phyloP scores from a whole-genome alignment of 306 rosid genomes.

The Prunus armeniaca region DNA sequence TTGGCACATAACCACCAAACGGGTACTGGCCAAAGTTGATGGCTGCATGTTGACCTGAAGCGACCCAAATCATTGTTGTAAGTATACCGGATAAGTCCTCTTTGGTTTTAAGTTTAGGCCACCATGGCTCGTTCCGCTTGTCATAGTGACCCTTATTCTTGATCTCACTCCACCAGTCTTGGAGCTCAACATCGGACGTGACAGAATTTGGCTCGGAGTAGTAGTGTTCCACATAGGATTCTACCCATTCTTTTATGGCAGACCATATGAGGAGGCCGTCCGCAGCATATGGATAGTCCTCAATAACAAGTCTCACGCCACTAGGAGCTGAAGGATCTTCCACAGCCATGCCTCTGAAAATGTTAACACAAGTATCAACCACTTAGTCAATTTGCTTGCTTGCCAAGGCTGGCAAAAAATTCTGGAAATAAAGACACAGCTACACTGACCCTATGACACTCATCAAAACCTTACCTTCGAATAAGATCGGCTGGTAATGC shows the following conservation, averaged over 20 bases:
- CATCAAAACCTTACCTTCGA: slow-evolving; percentile 50
- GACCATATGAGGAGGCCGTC: slow-evolving; percentile 96
- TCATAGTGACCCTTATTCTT: slow-evolving; percentile 78
- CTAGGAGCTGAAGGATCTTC: slow-evolving; percentile 71
- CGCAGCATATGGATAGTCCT: slow-evolving; percentile 93
- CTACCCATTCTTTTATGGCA: slow-evolving; percentile 91
- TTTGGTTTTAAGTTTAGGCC: slow-evolving; percentile 77
- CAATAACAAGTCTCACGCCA: slow-evolving; percentile 79
- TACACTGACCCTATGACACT: background rate
- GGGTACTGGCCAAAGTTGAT: slow-evolving; percentile 97
- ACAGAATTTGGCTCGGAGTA: slow-evolving; percentile 63
- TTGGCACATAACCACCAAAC: slow-evolving; percentile 91
- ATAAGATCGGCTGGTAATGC: slow-evolving; percentile 90
- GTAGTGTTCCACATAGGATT: slow-evolving; percentile 64
- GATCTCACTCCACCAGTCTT: slow-evolving; percentile 90
- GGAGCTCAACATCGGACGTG: slow-evolving; percentile 69
- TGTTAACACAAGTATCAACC: background rate
- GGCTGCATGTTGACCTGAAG: slow-evolving; percentile 96
- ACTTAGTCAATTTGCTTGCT: background rate
- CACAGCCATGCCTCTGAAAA: slow-evolving; percentile 89
- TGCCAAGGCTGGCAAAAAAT: no score
- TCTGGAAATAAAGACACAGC: background rate
- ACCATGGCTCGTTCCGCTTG: slow-evolving; percentile 84
- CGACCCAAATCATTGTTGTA: slow-evolving; percentile 78
- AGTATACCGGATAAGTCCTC: slow-evolving; percentile 70